Evolutionary conservation across 1,284 basidiomycete genomes (phyloP), one percentile per base, ranked within the genome.

Genomic region (Sporisorium iseilematis-ciliati): DNA sequence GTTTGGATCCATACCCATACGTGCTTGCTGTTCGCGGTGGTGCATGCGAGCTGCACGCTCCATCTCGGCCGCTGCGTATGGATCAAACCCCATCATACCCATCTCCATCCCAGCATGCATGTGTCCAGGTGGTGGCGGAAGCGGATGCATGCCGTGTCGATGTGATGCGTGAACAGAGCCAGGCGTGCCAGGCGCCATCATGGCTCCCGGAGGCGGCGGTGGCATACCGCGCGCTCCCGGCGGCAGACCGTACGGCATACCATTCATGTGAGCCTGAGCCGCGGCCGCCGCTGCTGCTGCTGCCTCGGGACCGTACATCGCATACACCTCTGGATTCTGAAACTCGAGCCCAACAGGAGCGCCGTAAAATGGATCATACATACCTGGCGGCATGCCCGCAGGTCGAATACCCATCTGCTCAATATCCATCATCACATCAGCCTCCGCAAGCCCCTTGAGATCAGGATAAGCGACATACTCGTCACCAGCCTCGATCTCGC

Each of bases 391-490:
- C 21, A 60, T 60, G 25, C 64, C 61, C 0, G 42, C 66, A 7
- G 69, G 75, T n/a, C 78, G 75, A 14, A 82, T 74, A 5, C 82
- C 82, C 82, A 83, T 84, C 49, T 77, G 78, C 43, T 84, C 82
- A 43, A 84, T 75, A 45, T 84, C 82, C 67, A 75, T 69, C 79
- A 81, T 82, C 20, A 74, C 67, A 45, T 83, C 82, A 16, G 73
- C 62, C 42, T 83, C 80, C 1, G 79, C 72, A 20, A 82, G 75
- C 0, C 82, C 80, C 20, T 81, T 77, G 60, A 84, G 67, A 54
- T 83, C 82, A 2, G 82, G 82, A 23, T 81, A 83, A 16, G 82
- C 82, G 7, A 84, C 70, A 52, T 61, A 80, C 59, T 75, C 68
- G 59, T 73, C 66, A 11, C 62, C 63, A 7, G 62, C 59, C 12